These are phyloP conservation scores for Lagenidium giganteum DNA, from an alignment of 352 stramenopile species.

Conservation along the genomic window DNA sequence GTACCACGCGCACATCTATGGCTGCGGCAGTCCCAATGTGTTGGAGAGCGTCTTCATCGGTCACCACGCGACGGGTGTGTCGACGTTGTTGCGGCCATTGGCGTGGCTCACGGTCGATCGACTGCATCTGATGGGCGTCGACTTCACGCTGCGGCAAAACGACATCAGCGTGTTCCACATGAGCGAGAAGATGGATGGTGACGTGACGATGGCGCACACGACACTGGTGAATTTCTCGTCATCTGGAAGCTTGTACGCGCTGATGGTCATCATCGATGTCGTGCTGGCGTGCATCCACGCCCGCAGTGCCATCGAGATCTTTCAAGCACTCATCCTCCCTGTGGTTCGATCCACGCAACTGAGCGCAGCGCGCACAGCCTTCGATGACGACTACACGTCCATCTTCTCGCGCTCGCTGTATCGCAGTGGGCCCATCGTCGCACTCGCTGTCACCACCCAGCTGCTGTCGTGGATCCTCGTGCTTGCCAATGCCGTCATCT, in stretches of 20 bases:
- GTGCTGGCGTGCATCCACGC: neutral
- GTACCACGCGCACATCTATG: conserved; percentile 13
- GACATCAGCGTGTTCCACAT: conserved; percentile 10
- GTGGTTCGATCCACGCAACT: no score
- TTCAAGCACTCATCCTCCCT: neutral
- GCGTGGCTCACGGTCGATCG: conserved; percentile 18
- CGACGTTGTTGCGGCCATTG: conserved; percentile 9
- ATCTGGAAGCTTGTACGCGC: neutral
- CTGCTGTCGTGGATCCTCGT: conserved; percentile 8
- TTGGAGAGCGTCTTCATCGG: conserved; percentile 13
- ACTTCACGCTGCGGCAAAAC: conserved; percentile 20
- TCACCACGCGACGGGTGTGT: conserved; percentile 10
- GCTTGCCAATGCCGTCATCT: conserved; percentile 11
- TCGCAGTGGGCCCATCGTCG: neutral
- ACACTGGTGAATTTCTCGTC: conserved; percentile 1
- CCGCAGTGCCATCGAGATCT: neutral
- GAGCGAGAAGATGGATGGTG: neutral
- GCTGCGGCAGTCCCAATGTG: conserved; percentile 19
- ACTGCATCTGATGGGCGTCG: conserved; percentile 16
- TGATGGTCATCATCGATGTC: neutral
- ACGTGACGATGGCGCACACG: neutral
- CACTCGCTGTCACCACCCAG: conserved; percentile 5
- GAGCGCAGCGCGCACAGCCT: no score
- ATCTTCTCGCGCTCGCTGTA: conserved; percentile 9
- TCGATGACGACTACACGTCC: conserved; percentile 3